Percentiles rank a stretch among this genome's conserved stretches.
Conservation (phyloP, 768 basidiomycete genomes). For the Agaricus sinodeliciosus region DNA sequence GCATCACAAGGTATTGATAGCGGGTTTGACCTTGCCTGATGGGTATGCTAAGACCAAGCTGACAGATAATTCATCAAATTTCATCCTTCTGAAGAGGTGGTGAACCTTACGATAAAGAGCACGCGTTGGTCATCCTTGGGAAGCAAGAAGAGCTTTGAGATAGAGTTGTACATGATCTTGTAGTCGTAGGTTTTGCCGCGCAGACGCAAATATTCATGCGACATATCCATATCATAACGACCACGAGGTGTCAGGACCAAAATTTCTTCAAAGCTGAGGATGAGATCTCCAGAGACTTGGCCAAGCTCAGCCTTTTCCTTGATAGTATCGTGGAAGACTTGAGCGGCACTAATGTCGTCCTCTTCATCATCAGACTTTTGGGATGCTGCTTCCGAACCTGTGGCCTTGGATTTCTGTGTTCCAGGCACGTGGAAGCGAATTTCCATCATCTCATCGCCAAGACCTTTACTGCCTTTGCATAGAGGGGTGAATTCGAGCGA, state of each 20-base stretch:
- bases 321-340: conserved; percentile 93
- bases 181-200: conserved; percentile 99
- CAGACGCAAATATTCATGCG: conserved; percentile 85
- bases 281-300: conserved; percentile 83
- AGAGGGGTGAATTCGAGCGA: conserved; percentile 83
- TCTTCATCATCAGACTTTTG: conserved; percentile 69
- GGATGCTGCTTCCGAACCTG: conserved; percentile 68
- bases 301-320: conserved; percentile 96
- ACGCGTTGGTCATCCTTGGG: conserved; percentile 97
- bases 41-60: conserved; percentile 89
- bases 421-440: conserved; percentile 96
- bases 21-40: conserved; percentile 97
- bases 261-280: conserved; percentile 93
- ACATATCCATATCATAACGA: conserved; percentile 97
- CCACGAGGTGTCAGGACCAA: conserved; percentile 94
- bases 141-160: conserved; percentile 84
- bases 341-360: conserved; percentile 85
- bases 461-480: conserved; percentile 33
- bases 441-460: conserved; percentile 87
- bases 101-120: conserved; percentile 75
- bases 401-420: conserved; percentile 42
- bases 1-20: conserved; percentile 97
- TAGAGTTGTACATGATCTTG: conserved; percentile 87
- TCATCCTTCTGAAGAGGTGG: neutral
- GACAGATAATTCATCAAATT: neutral